A percentile compares a stretch with the other conserved stretches of the same genome.
Conservation (phyloP, 345 rosid genomes). For the Diplotaxis tenuifolia region DNA sequence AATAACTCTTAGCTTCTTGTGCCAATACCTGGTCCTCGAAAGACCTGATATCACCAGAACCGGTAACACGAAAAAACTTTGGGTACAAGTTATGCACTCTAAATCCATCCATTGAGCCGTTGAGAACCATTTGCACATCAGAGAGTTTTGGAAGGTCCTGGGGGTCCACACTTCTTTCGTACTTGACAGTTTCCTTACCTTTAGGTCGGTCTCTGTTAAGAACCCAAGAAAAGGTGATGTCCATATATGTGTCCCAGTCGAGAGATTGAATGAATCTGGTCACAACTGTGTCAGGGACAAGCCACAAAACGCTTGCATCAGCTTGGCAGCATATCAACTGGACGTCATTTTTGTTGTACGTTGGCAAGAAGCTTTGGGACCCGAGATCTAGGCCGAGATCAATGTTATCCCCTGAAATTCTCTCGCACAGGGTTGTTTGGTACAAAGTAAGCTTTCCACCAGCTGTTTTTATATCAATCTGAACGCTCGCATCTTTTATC, state of each 20-base stretch:
- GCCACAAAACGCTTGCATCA: slow-evolving; percentile 86
- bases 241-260: slow-evolving; percentile 69
- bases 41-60: slow-evolving; percentile 88
- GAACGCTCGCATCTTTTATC: slow-evolving; percentile 86
- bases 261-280: slow-evolving; percentile 68
- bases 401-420: slow-evolving; percentile 65
- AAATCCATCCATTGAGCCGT: slow-evolving; percentile 78
- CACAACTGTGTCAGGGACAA: slow-evolving; percentile 81
- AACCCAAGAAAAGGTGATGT: slow-evolving; percentile 69
- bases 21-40: slow-evolving; percentile 76
- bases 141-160: slow-evolving; percentile 67
- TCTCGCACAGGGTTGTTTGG: slow-evolving; percentile 88
- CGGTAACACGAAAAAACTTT: slow-evolving; percentile 84
- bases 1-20: slow-evolving; percentile 15
- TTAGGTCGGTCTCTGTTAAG: slow-evolving; percentile 85
- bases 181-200: slow-evolving; percentile 89
- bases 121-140: slow-evolving; percentile 77
- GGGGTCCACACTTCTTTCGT: slow-evolving; percentile 51
- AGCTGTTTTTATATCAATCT: slow-evolving; percentile 66
- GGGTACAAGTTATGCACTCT: slow-evolving; percentile 79
- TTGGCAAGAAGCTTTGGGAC: slow-evolving; percentile 64
- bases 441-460: slow-evolving; percentile 88
- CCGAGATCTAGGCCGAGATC: slow-evolving; percentile 56
- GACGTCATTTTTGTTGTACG: slow-evolving; percentile 51
- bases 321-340: slow-evolving; percentile 82